phyloP scores from a whole-genome alignment of 2,329 filamentous ascomycete species.

The Daldinia sp. region DNA sequence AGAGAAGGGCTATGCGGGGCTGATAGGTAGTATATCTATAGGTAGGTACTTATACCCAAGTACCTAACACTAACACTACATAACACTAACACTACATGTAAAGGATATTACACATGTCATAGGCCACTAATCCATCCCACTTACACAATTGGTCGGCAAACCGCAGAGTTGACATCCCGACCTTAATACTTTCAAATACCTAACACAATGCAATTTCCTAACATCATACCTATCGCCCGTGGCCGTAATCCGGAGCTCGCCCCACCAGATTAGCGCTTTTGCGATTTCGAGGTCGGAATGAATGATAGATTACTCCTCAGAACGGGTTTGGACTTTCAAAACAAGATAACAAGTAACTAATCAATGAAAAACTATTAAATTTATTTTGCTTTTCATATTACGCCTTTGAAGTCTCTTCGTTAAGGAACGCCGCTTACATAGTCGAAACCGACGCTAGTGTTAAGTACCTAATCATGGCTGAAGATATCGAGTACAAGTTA shows the following conservation, averaged over 20 bases:
- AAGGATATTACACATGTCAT: slow-evolving; percentile 29
- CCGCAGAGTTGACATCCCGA: slow-evolving; percentile 15
- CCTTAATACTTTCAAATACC: slow-evolving; percentile 2
- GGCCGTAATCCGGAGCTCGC: slow-evolving; percentile 46
- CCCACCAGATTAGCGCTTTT: slow-evolving; percentile 33
- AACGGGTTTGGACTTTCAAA: slow-evolving; percentile 5
- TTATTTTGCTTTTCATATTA: slow-evolving; percentile 14
- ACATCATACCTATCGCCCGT: slow-evolving; percentile 11
- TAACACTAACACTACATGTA: neutral
- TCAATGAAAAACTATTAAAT: neutral
- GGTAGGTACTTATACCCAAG: neutral
- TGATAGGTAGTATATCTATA: neutral
- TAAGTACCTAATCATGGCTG: slow-evolving; percentile 44
- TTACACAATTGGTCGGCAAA: slow-evolving; percentile 26
- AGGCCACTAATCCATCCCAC: slow-evolving; percentile 1
- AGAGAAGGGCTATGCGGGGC: neutral
- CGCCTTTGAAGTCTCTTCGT: slow-evolving; percentile 6
- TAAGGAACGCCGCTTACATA: slow-evolving; percentile 5
- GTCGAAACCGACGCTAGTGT: slow-evolving; percentile 10
- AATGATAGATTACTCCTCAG: slow-evolving; percentile 13
- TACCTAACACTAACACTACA: neutral
- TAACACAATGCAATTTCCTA: neutral
- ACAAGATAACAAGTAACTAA: neutral
- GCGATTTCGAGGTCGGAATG: slow-evolving; percentile 40
- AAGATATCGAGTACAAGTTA: slow-evolving; percentile 67